Percentiles rank a stretch among this genome's conserved stretches.
These are phyloP conservation scores for Pilobolus umbonatus DNA, from an alignment of 192 early-diverging fungal species.

Conservation along the genomic window DNA sequence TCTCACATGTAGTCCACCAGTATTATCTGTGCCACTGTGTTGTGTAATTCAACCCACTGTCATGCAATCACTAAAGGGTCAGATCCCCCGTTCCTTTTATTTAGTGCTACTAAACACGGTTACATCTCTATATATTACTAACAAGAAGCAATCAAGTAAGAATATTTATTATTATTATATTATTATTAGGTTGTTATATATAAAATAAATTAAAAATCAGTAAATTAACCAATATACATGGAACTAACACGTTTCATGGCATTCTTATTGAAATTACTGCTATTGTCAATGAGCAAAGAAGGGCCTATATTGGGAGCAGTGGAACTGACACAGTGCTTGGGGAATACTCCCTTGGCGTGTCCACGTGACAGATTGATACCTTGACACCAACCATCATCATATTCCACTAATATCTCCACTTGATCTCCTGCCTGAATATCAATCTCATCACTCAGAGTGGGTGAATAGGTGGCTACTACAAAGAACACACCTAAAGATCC, in stretches of 20 bases:
- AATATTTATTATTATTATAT: too few species aligned
- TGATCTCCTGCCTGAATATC: conserved; percentile 53
- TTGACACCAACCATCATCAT: conserved; percentile 59
- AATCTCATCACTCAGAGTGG: conserved; percentile 52
- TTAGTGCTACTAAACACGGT: too few species aligned
- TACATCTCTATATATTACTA: too few species aligned
- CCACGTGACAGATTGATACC: conserved; percentile 48
- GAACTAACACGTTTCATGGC: conserved; percentile 15
- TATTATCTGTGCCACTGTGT: too few species aligned
- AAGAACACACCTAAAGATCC: conserved; percentile 46
- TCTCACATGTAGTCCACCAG: too few species aligned
- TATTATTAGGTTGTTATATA: too few species aligned
- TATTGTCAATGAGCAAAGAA: background rate
- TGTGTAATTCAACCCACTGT: too few species aligned
- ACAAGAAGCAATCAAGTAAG: too few species aligned
- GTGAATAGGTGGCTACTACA: conserved; percentile 44
- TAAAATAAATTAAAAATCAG: too few species aligned
- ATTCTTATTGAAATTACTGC: background rate
- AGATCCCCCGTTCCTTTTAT: too few species aligned
- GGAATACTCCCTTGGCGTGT: conserved; percentile 51
- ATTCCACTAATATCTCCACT: conserved; percentile 49
- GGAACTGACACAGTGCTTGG: conserved; percentile 45
- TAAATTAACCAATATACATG: conserved; percentile 19
- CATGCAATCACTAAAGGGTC: too few species aligned
- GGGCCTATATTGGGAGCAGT: background rate